Base-by-base conservation (phyloP, 192 early-diverging fungal species). In the Lunasporangiospora selenospora region DNA sequence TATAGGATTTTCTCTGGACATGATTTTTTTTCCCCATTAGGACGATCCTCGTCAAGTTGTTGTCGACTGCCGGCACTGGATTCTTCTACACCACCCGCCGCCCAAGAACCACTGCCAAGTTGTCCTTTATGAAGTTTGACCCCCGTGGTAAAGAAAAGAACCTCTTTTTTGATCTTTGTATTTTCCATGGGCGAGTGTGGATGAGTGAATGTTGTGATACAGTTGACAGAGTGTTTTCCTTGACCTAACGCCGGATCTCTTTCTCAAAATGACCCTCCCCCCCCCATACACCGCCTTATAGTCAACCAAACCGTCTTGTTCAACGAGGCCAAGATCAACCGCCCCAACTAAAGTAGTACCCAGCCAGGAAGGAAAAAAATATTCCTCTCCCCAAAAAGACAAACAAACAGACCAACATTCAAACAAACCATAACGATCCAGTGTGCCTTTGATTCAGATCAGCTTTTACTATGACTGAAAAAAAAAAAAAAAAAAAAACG, bases 41-140 rank as follows among this genome's bases (percentile, higher is more conserved):
- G 75, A 92, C 88, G 26, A 85, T 95, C 49, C 80, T 98, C 54
- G 90, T 96, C 23, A 87, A 90, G 48, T 82, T 98, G 56, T 80
- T 97, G 59, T 92, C 89, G 47, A 81, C 87, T 11, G 97, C 95
- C 31, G 92, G 93, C 37, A 97, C 97, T 6, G 97, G 97, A 50
- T 97, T 86, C 80, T 96, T 92, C 75, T 93, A 93, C 69, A 92
- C 90, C 7, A 93, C 87, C 50, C 79, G 88, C 49, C 81, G 93
- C 37, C 87, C 93, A 60, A 81, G 90, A 50, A 81, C 90, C 27
- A 82, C 88, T 27, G 85, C 90, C 52, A 95, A 95, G 63, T 80
- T 98, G 47, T 84, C 88, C 31, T 85, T 94, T 65, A 93, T 93
- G 88, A 98, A 98, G 84, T 92, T 88, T 63, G 97, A 98, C 79